phyloP scores from a whole-genome alignment of 768 basidiomycete genomes.

The Lactarius quietus region DNA sequence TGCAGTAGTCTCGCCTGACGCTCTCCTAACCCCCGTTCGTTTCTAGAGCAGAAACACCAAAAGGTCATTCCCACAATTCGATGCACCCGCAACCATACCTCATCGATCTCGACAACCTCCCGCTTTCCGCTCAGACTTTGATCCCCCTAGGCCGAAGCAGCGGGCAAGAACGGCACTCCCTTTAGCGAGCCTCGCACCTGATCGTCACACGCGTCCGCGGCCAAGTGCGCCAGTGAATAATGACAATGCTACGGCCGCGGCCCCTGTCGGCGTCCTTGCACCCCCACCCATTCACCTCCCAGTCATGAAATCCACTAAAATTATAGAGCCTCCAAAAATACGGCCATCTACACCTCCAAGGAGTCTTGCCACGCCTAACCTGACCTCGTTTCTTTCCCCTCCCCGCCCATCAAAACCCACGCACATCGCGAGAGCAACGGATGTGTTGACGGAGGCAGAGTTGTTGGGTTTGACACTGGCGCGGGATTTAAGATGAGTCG shows the following conservation, averaged over 20 bases:
- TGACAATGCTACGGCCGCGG: neutral
- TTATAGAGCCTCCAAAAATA: slow-evolving; percentile 9
- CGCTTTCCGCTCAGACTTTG: slow-evolving; percentile 15
- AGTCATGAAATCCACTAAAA: too few relatives aligned
- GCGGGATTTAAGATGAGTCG: slow-evolving; percentile 33
- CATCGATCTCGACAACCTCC: neutral
- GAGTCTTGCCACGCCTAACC: slow-evolving; percentile 1
- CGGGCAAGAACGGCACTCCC: neutral
- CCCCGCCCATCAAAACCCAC: slow-evolving; percentile 40
- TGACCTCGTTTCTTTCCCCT: slow-evolving; percentile 3
- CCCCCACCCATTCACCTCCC: too few relatives aligned
- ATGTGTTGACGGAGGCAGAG: slow-evolving; percentile 53
- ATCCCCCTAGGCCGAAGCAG: neutral
- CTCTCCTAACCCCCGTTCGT: too few relatives aligned
- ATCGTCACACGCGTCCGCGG: neutral
- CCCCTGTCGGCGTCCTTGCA: neutral
- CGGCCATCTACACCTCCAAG: slow-evolving; percentile 20
- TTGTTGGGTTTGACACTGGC: slow-evolving; percentile 52
- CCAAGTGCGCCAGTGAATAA: neutral
- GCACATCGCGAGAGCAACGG: slow-evolving; percentile 48
- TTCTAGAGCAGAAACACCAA: slow-evolving; percentile 6
- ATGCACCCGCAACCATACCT: neutral
- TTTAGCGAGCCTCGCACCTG: neutral
- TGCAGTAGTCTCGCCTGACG: too few relatives aligned
- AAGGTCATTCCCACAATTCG: neutral